phyloP scores from a whole-genome alignment of 106 monocot species.

The Triglochin maritima region DNA sequence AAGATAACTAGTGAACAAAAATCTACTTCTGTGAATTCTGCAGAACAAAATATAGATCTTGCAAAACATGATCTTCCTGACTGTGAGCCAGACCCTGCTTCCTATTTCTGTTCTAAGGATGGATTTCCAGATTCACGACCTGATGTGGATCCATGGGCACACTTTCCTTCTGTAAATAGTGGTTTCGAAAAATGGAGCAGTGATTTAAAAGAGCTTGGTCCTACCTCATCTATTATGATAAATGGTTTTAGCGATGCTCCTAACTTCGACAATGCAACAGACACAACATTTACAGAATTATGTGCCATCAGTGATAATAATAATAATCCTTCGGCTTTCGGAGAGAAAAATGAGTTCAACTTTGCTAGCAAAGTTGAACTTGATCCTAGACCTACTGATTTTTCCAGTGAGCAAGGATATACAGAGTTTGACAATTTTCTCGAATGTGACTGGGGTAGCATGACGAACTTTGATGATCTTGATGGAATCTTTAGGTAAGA shows the following conservation, averaged over 20 bases:
- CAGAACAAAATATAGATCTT: conserved; percentile 16
- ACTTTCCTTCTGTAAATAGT: conserved; percentile 41
- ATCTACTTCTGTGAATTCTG: conserved; percentile 7
- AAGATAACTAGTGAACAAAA: conserved; percentile 24
- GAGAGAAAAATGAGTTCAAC: neutral
- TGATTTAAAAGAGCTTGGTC: neutral
- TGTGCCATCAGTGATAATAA: conserved; percentile 1
- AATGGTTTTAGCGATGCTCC: conserved; percentile 1
- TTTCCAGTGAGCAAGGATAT: conserved; percentile 7
- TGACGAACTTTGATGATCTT: conserved; percentile 23
- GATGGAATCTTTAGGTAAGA: conserved; percentile 23
- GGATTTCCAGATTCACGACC: conserved; percentile 27
- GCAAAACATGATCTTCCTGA: conserved; percentile 23
- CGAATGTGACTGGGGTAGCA: conserved; percentile 24
- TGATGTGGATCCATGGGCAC: conserved; percentile 66
- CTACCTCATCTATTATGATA: conserved; percentile 3
- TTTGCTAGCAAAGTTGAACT: neutral
- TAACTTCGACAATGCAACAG: neutral
- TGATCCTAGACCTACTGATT: conserved; percentile 1
- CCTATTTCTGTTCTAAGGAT: conserved; percentile 26
- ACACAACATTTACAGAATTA: conserved; percentile 7
- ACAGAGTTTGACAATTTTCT: conserved; percentile 17
- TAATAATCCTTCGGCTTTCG: conserved; percentile 2
- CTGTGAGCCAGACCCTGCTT: conserved; percentile 20
- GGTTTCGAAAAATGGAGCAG: neutral